Base-by-base conservation (phyloP, 2,329 filamentous ascomycete genomes). In the Verticillium tricorpus region DNA sequence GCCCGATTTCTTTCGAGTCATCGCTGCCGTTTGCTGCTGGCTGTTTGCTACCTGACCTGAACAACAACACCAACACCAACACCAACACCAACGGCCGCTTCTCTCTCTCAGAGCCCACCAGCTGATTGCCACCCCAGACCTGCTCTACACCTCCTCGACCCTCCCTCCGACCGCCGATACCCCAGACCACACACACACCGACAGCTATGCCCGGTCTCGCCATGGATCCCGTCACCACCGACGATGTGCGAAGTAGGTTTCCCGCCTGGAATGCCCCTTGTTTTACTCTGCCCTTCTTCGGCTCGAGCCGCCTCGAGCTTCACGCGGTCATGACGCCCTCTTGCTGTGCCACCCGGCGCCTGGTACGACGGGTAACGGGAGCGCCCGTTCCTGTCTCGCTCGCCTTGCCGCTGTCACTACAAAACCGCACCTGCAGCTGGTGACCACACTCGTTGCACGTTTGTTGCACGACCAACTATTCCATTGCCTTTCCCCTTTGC, bases 171-270 rank as follows among this genome's bases (percentile, higher is more conserved):
- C 55, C 39, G 56, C 52, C 50, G 40, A 45, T 19, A 54, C 40
- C 56, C 56, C 59, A 60, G 45, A 59, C 54, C 57, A 45, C 57
- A 55, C 60, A n/a, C 55, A 22, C 9, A 28, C 40, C 28, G 40
- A 74, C 40, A 50, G 19, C 59, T 56, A 80, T 81, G 78, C 73
- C 78, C 63, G 76, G 74, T 67, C 67, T 74, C 64, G 74, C 78
- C 58, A 74, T 77, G 69, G 69, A 71, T 61, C 73, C 77, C 60
- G 73, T 78, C 63, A 73, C 73, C 63, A 76, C 79, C 58, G 80
- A 83, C 70, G 80, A 83, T 63, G 76, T 74, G 59, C 72, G 76
- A 74, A 72, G 75, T 77, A 58, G 76, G 75, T 74, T 17, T 62
- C 58, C 39, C n/a, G 17, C 22, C 7, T 9, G 40, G 40, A 9